These are phyloP conservation scores for Cyberlindnera sargentensis DNA, from an alignment of 805 yeast species.

Conservation along the genomic window DNA sequence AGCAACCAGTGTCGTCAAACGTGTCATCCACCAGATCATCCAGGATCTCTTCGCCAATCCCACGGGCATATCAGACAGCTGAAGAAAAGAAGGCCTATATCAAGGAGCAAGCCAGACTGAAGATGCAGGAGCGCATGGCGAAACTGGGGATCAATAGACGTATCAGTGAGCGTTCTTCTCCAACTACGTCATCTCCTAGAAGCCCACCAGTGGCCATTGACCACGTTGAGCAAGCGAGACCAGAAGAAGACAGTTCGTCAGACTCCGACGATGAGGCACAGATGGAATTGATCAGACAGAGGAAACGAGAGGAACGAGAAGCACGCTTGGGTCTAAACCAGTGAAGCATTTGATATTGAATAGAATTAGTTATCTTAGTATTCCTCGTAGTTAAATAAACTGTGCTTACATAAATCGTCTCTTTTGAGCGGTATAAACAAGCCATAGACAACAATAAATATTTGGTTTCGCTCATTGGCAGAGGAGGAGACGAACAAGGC, in stretches of 20 bases:
- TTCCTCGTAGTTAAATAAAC: no score
- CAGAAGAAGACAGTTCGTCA: slow-evolving; percentile 10
- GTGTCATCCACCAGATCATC: background rate
- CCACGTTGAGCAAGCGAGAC: background rate
- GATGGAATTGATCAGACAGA: slow-evolving; percentile 32
- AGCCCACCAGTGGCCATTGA: background rate
- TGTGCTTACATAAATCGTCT: no score
- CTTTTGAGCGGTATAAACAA: background rate
- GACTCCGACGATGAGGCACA: slow-evolving; percentile 39
- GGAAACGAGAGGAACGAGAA: slow-evolving; percentile 50
- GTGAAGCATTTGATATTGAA: background rate
- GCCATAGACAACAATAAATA: no score
- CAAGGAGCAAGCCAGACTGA: slow-evolving; percentile 70
- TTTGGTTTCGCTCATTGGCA: background rate
- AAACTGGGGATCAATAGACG: slow-evolving; percentile 44
- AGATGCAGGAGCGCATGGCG: slow-evolving; percentile 70
- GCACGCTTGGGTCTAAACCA: slow-evolving; percentile 31
- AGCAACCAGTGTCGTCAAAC: background rate
- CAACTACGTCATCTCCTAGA: background rate
- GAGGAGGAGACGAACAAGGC: background rate
- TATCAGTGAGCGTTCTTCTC: background rate
- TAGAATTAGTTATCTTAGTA: no score
- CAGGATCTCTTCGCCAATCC: slow-evolving; percentile 1
- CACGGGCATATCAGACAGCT: slow-evolving; percentile 26
- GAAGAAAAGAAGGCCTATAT: slow-evolving; percentile 71